Evolutionary conservation across 352 stramenopile genomes (phyloP), one percentile per base, ranked within the genome.

Genomic region (Phytophthora macrochlamydospora): DNA sequence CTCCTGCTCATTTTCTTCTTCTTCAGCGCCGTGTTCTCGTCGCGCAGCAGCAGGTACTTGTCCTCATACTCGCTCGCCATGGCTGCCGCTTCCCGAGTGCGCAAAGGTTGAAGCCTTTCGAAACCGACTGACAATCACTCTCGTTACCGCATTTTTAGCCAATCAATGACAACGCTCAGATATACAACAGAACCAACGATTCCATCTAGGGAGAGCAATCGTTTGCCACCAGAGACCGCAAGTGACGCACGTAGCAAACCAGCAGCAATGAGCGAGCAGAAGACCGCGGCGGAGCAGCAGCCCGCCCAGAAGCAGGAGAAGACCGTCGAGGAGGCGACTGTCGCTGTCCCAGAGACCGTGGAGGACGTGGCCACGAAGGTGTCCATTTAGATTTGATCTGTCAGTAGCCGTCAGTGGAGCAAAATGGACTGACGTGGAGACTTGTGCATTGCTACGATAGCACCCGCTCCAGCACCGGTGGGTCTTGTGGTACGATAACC

Each of bases 1-100:
- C 57, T 97, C 88, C 73, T 97, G 90, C 65, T 97, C 89, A 83
- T 97, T 96, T 95, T 96, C 77, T 95, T 95, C 68, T 87, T 89
- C 81, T 95, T 96, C 43, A 97, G 85, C 71, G 74, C 67, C 46
- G 73, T 83, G 70, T 96, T 94, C 76, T 95, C 87, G 42, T 97
- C 89, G 30, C 89, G 82, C 61, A 96, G 73, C 50, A 78, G 62
- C 69, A 95, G 55, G 69, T 92, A 97, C 69, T 90, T 92, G 67
- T 95, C 85, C 72, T 97, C 87, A 73, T 83, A 95, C 31, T 91
- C 79, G 38, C 56, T 70, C 44, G 75, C 62, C 83, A 88, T 90
- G 13, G 63, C 57, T 50, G n/a, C 38, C 60, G 13, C 18, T 46
- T 44, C 13, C 44, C 29, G 37, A 9, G 28, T 28, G 51, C 40